Evolutionary conservation across 2,329 filamentous ascomycete genomes (phyloP), one percentile per base, ranked within the genome.

Genomic region (Cryphonectria parasitica): DNA sequence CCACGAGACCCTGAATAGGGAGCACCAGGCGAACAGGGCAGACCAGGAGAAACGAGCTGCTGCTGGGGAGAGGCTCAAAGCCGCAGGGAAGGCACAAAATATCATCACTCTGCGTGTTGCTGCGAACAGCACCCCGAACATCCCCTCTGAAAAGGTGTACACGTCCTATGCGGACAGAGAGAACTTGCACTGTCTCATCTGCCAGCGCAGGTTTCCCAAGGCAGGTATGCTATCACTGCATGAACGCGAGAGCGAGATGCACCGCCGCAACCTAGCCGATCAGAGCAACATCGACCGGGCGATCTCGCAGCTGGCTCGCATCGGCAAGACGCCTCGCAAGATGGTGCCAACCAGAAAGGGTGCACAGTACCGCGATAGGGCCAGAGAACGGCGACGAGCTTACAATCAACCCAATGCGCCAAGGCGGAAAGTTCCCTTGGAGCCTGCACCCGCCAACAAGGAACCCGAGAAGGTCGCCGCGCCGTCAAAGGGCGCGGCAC

Each of bases 341-440:
- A 74, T 74, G 60, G 74, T 75, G 61, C 69, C 69, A 1, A 74
- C 71, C 34, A 74, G 73, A 41, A 66, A 75, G 58, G 73, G 74
- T 19, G 75, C 74, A 70, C 83, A 83, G 74, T 91, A 91, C 77
- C 86, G 89, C 34, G 91, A 93, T 76, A 85, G 91, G 45, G 91
- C 91, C 7, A 89, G 87, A 75, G 90, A 92, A 78, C 86, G 91
- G 25, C 86, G 91, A 10, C 79, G 87, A 71, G 87, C 85, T 1
- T 89, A 89, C 76, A 88, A 86, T 69, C 90, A 90, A 75, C 88
- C 87, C 2, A 71, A 71, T n/a, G 71, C 71, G 13, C 71, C 71
- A 4, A 63, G 71, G 69, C 86, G 82, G 66, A 88, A 86, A 74
- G 87, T 87, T 4, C 79, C 78, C 75, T 72, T 79, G 76, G 82